A percentile compares a stretch with the other conserved stretches of the same genome.
These are phyloP conservation scores for Lactifluus subvellereus DNA, from an alignment of 768 basidiomycete genomes.

Conservation along the genomic window DNA sequence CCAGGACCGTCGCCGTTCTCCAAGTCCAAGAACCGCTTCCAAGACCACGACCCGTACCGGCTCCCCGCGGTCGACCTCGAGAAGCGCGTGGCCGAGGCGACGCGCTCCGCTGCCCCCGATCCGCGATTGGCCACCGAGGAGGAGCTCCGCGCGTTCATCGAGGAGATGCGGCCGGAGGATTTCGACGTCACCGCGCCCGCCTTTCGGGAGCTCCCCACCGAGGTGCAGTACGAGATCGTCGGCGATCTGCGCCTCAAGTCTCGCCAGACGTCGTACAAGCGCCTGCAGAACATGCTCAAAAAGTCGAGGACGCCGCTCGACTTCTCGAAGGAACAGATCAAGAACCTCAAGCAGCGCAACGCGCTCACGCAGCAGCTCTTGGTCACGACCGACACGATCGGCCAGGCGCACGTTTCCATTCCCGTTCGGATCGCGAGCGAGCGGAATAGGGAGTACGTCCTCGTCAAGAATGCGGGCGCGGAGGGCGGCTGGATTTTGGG, in stretches of 20 bases:
- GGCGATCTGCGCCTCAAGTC: slow-evolving; percentile 94
- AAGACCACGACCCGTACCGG: slow-evolving; percentile 88
- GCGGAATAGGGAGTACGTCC: slow-evolving; percentile 89
- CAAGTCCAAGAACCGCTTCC: slow-evolving; percentile 55
- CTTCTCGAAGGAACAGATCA: slow-evolving; percentile 95
- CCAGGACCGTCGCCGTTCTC: slow-evolving; percentile 43
- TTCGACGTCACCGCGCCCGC: slow-evolving; percentile 87
- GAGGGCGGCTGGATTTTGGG: slow-evolving; percentile 95
- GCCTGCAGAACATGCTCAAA: slow-evolving; percentile 85
- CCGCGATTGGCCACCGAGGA: slow-evolving; percentile 95
- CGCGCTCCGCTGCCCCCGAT: slow-evolving; percentile 61
- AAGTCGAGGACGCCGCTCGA: slow-evolving; percentile 79
- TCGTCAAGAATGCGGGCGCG: slow-evolving; percentile 84
- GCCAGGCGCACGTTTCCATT: slow-evolving; percentile 82
- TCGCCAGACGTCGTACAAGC: slow-evolving; percentile 86
- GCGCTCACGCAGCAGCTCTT: slow-evolving; percentile 88
- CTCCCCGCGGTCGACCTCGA: slow-evolving; percentile 79
- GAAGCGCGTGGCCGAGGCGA: slow-evolving; percentile 54
- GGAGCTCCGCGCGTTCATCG: slow-evolving; percentile 87
- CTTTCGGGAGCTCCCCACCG: slow-evolving; percentile 89
- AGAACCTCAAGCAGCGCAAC: slow-evolving; percentile 84
- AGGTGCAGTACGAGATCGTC: slow-evolving; percentile 97
- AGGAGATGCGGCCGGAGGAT: slow-evolving; percentile 93
- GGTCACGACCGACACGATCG: slow-evolving; percentile 87
- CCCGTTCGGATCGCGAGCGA: slow-evolving; percentile 94